phyloP scores from a whole-genome alignment of 139 green algal species.

The Chlorella sp. region DNA sequence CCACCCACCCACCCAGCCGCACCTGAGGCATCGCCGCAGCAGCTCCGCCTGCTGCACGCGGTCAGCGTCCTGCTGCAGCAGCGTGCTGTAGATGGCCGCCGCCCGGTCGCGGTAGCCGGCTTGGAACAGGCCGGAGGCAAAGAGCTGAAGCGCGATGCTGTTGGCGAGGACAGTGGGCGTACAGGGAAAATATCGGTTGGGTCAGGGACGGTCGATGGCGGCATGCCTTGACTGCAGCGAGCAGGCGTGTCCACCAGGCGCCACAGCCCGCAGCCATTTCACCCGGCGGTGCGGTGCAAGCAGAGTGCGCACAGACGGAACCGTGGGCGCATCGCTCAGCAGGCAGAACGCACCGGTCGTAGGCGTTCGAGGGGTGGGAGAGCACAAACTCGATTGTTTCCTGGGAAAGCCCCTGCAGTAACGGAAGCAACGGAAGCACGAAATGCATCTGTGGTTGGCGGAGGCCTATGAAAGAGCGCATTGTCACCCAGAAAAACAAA shows the following conservation, averaged over 20 bases:
- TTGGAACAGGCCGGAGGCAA: conserved; percentile 56
- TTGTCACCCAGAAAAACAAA: no score
- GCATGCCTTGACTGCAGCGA: no score
- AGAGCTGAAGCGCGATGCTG: conserved; percentile 47
- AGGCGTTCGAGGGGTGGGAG: conserved; percentile 50
- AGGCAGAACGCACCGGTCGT: conserved; percentile 32
- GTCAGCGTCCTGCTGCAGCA: conserved; percentile 50
- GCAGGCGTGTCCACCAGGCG: no score
- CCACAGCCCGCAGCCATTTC: no score
- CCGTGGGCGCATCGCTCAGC: not conserved
- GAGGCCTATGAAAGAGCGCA: no score
- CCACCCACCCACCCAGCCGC: not conserved
- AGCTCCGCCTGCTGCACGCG: conserved; percentile 58
- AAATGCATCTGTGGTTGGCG: no score
- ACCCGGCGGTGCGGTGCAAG: no score
- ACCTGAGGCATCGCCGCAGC: conserved; percentile 60
- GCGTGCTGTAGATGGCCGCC: conserved; percentile 51
- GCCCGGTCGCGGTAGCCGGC: conserved; percentile 39
- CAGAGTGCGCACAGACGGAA: no score
- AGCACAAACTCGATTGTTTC: conserved; percentile 54
- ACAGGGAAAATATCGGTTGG: not conserved
- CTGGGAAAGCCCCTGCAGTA: conserved; percentile 50
- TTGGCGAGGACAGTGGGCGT: not conserved
- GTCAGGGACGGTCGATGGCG: no score
- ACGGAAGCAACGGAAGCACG: no score